These are phyloP conservation scores for Globisporangium uncinulatum DNA, from an alignment of 352 stramenopile genomes.

Conservation along the genomic window DNA sequence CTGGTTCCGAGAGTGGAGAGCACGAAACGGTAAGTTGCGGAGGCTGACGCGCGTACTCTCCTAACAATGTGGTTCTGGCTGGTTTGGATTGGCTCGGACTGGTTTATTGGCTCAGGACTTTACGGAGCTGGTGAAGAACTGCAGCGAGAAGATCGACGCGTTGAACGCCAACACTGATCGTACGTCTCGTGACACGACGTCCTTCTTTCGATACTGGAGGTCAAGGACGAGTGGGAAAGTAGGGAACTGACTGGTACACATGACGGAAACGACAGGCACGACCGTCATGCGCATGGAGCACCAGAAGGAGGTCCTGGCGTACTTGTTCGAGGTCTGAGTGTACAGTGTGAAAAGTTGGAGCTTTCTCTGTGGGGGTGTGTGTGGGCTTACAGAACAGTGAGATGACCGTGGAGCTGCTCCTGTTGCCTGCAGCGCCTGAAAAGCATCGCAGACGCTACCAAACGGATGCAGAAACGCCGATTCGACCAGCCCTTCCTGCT, in stretches of 20 bases:
- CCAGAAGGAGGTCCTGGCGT: conserved; percentile 66
- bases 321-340: conserved; percentile 42
- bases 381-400: neutral
- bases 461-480: conserved; percentile 71
- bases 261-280: neutral
- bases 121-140: conserved; percentile 72
- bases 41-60: too few relatives aligned
- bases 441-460: conserved; percentile 44
- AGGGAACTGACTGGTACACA: too few relatives aligned
- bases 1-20: too few relatives aligned
- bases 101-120: conserved; percentile 29
- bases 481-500: conserved; percentile 62
- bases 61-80: too few relatives aligned
- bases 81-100: too few relatives aligned
- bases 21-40: too few relatives aligned
- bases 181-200: conserved; percentile 1
- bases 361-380: too few relatives aligned
- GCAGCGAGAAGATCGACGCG: conserved; percentile 47
- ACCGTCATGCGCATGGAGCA: conserved; percentile 28
- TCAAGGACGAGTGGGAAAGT: too few relatives aligned
- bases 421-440: conserved; percentile 46
- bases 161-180: conserved; percentile 28
- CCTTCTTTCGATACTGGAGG: too few relatives aligned
- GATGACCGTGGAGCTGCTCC: neutral
- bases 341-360: too few relatives aligned